Conservation (phyloP, 2,329 filamentous ascomycete species). For the Sarocladium strictum region DNA sequence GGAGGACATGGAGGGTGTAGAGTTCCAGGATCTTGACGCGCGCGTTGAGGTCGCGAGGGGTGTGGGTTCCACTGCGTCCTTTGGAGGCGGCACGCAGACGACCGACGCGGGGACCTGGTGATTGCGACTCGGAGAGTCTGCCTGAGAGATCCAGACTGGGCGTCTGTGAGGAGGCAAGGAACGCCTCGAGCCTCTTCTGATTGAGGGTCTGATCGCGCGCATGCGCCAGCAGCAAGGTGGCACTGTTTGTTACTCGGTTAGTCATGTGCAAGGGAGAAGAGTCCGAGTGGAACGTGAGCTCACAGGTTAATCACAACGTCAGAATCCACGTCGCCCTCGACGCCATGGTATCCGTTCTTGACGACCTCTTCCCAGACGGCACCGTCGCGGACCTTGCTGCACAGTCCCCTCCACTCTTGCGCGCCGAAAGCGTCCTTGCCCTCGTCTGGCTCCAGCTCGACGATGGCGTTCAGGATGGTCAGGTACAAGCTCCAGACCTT, state of each 20-base stretch:
- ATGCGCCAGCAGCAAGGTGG: slow-evolving; percentile 86
- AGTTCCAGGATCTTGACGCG: slow-evolving; percentile 90
- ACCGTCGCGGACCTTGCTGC: slow-evolving; percentile 79
- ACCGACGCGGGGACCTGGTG: slow-evolving; percentile 27
- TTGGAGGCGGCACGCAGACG: slow-evolving; percentile 41
- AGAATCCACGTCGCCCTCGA: slow-evolving; percentile 85
- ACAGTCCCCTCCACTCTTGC: slow-evolving; percentile 76
- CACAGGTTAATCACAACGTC: slow-evolving; percentile 90
- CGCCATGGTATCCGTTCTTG: slow-evolving; percentile 76
- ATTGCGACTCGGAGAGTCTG: slow-evolving; percentile 47
- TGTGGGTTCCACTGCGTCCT: slow-evolving; percentile 63
- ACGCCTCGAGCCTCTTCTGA: slow-evolving; percentile 82
- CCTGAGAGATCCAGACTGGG: slow-evolving; percentile 68
- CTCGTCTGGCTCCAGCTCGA: slow-evolving; percentile 84
- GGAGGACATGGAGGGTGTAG: slow-evolving; percentile 91
- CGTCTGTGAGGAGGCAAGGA: slow-evolving; percentile 70
- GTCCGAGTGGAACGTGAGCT: slow-evolving; percentile 23
- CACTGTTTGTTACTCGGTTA: slow-evolving; percentile 43
- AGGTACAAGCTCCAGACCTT: slow-evolving; percentile 98
- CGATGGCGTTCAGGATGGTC: slow-evolving; percentile 83
- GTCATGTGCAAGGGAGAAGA: neutral
- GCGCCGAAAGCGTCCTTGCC: slow-evolving; percentile 84
- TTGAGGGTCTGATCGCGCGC: slow-evolving; percentile 77
- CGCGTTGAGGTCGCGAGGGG: slow-evolving; percentile 75
- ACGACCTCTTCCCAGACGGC: slow-evolving; percentile 94